These are phyloP conservation scores for Mrakia blollopis DNA, from an alignment of 768 basidiomycete species.

Conservation along the genomic window DNA sequence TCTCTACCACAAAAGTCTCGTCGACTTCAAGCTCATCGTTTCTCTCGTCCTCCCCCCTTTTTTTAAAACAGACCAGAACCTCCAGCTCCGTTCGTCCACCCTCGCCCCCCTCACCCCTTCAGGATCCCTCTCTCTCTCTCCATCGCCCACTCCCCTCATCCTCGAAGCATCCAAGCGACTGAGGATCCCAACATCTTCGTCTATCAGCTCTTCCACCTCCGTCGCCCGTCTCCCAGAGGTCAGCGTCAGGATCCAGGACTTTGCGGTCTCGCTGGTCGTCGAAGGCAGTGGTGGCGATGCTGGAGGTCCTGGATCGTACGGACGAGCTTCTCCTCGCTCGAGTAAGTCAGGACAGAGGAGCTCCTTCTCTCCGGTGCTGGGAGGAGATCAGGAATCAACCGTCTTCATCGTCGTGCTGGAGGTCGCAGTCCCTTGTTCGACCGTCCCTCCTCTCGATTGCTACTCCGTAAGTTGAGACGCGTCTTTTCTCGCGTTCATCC, in stretches of 20 bases:
- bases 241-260: constrained; percentile 24
- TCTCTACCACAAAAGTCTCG: not conserved
- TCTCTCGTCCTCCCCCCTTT: not conserved
- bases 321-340: not conserved
- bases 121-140: constrained; percentile 1
- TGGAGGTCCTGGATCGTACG: not conserved
- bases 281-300: not conserved
- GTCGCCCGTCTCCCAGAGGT: not conserved
- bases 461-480: constrained; percentile 4
- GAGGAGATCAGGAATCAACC: constrained; percentile 2
- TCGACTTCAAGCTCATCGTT: not conserved
- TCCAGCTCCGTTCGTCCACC: constrained; percentile 21
- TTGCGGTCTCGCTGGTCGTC: constrained; percentile 25
- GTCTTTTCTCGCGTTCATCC: too few relatives aligned
- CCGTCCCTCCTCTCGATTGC: constrained; percentile 18
- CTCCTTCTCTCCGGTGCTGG: not conserved
- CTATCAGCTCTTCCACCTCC: not conserved
- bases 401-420: constrained; percentile 16
- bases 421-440: constrained; percentile 9
- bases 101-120: constrained; percentile 7
- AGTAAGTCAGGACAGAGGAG: not conserved
- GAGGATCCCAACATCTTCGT: constrained; percentile 14
- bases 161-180: constrained; percentile 15
- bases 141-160: not conserved
- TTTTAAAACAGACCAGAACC: not conserved